Conservation (phyloP, 164 flowering plant species). For the Vitis amurensis region DNA sequence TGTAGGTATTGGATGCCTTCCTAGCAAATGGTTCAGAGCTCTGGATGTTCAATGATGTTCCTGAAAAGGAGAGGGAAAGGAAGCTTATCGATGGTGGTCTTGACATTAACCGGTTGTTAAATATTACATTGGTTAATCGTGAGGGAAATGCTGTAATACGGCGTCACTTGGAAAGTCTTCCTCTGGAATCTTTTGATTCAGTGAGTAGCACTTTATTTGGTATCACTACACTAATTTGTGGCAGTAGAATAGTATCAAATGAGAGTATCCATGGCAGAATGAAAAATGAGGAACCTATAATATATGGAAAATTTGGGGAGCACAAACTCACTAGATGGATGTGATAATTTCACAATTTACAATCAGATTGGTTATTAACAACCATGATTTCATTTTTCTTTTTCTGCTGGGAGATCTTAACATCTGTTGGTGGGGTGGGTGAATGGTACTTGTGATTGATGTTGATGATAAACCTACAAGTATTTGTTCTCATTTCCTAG, state of each 20-base stretch:
- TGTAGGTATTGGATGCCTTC: conserved; percentile 79
- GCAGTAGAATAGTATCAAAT: neutral
- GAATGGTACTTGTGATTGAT: neutral
- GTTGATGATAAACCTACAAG: neutral
- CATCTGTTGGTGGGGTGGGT: no score
- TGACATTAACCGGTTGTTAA: conserved; percentile 49
- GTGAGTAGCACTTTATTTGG: conserved; percentile 36
- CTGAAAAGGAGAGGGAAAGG: conserved; percentile 67
- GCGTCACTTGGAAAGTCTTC: conserved; percentile 84
- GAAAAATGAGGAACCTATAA: neutral
- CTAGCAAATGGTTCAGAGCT: conserved; percentile 75
- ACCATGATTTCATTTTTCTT: no score
- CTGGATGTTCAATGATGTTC: conserved; percentile 91
- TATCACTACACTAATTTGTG: conserved; percentile 1
- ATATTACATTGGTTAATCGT: conserved; percentile 63
- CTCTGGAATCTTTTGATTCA: conserved; percentile 78
- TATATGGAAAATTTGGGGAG: neutral
- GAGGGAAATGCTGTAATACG: conserved; percentile 90
- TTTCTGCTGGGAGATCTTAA: no score
- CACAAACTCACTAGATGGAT: no score
- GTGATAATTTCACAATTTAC: no score
- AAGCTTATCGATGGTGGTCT: conserved; percentile 83
- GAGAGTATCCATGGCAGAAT: neutral
- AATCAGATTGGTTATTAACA: no score
- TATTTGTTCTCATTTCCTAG: neutral